Evolutionary conservation across 441 rosid species (phyloP).

Genomic region (Theobroma grandiflorum): DNA sequence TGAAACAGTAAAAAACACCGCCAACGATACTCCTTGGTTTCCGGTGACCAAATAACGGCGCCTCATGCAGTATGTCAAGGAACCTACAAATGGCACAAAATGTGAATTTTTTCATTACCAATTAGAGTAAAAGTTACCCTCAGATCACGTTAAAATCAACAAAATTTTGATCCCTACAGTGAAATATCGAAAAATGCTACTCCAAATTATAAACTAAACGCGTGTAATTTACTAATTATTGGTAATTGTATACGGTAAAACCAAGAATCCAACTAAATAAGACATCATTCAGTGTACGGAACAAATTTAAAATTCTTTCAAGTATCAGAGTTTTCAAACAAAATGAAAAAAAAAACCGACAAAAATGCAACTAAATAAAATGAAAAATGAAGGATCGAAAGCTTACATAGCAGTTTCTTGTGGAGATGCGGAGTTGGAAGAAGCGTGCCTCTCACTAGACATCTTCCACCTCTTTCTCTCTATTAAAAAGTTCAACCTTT

Average conservation of each 20-base stretch:
- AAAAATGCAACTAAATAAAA: not conserved
- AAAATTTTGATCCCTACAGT: not conserved
- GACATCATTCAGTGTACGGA: not conserved
- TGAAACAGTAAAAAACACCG: slow-evolving; percentile 67
- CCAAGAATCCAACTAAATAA: not conserved
- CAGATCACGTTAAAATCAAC: not conserved
- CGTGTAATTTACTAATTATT: not conserved
- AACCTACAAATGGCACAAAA: slow-evolving; percentile 54
- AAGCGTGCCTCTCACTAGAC: slow-evolving; percentile 64
- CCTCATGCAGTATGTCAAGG: slow-evolving; percentile 91
- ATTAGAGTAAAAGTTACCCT: not conserved
- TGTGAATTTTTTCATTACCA: slow-evolving; percentile 4
- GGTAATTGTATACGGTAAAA: not conserved
- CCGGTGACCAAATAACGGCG: slow-evolving; percentile 86
- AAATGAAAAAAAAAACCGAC: not conserved
- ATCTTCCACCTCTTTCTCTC: slow-evolving; percentile 31
- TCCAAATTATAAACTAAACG: not conserved
- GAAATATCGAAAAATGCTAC: not conserved
- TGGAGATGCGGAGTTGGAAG: slow-evolving; percentile 53
- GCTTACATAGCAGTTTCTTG: slow-evolving; percentile 77
- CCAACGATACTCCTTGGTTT: slow-evolving; percentile 79
- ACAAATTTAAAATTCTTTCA: slow-evolving; percentile 11
- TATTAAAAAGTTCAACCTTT: not conserved
- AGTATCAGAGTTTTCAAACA: not conserved
- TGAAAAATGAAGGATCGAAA: slow-evolving; percentile 10